Evolutionary conservation across 306 rosid genomes (phyloP).

Genomic region (Lagenaria siceraria): DNA sequence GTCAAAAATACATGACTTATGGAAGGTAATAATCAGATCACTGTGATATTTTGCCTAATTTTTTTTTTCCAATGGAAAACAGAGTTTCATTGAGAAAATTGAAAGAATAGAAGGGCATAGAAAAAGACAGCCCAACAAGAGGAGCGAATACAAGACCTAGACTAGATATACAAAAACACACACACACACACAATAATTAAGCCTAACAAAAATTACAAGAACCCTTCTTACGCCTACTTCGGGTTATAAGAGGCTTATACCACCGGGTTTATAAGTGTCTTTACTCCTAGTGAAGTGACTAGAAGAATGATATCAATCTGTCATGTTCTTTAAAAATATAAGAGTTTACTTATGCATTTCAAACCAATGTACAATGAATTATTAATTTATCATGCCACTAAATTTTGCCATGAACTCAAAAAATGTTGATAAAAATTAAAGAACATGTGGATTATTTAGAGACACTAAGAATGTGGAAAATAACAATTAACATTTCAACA

Average conservation of each 20-base stretch:
- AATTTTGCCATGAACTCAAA: too few relatives aligned
- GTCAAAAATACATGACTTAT: background rate
- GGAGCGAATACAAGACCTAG: background rate
- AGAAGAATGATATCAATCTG: background rate
- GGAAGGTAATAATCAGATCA: background rate
- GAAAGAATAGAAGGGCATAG: background rate
- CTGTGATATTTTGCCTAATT: background rate
- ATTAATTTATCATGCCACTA: too few relatives aligned
- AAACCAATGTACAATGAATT: too few relatives aligned
- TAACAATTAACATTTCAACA: too few relatives aligned
- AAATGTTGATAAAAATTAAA: too few relatives aligned
- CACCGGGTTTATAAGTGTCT: background rate
- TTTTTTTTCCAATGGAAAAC: background rate
- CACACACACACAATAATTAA: background rate
- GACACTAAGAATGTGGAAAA: too few relatives aligned
- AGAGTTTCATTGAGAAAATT: background rate
- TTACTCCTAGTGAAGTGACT: background rate
- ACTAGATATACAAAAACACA: background rate
- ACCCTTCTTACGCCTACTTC: background rate
- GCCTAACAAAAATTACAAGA: background rate
- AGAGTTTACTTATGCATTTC: too few relatives aligned
- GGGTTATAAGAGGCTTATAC: background rate
- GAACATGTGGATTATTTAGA: too few relatives aligned
- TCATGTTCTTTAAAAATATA: too few relatives aligned
- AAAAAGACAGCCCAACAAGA: background rate